These are phyloP conservation scores for Santalum album DNA, from an alignment of 164 flowering plant species.

Conservation along the genomic window DNA sequence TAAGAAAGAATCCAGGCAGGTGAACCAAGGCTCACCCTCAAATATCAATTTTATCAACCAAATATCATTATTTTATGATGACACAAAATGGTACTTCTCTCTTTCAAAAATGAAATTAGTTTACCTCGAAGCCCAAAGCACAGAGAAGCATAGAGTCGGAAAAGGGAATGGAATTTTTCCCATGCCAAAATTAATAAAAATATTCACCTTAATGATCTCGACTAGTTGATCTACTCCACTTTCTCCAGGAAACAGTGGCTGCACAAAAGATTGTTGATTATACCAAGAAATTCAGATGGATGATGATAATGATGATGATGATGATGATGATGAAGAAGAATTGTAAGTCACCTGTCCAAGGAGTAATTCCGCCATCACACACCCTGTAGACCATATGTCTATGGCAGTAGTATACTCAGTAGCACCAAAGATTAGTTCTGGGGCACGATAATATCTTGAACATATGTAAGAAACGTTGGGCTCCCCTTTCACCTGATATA, in stretches of 20 bases:
- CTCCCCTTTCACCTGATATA: constrained; percentile 84
- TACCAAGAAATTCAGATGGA: too few species aligned
- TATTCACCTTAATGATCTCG: constrained; percentile 81
- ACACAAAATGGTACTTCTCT: too few species aligned
- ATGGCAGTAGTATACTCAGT: constrained; percentile 93
- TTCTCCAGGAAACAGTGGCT: constrained; percentile 97
- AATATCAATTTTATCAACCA: too few species aligned
- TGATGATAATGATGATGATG: too few species aligned
- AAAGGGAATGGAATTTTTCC: too few species aligned
- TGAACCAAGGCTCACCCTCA: too few species aligned
- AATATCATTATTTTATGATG: too few species aligned
- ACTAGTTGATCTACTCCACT: constrained; percentile 96
- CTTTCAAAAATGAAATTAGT: too few species aligned
- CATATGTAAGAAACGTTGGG: constrained; percentile 96
- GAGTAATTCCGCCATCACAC: constrained; percentile 95
- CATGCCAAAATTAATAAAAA: neutral
- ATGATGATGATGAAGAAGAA: constrained; percentile 1
- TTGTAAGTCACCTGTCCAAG: constrained; percentile 70
- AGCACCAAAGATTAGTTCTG: constrained; percentile 96
- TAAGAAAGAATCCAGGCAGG: too few species aligned
- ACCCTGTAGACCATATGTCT: constrained; percentile 96
- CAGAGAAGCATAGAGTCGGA: too few species aligned
- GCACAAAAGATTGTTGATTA: constrained; percentile 17
- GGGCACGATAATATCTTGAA: constrained; percentile 96
- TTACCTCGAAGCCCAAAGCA: too few species aligned